phyloP scores from a whole-genome alignment of 345 rosid genomes.

The Eucalyptus albens region DNA sequence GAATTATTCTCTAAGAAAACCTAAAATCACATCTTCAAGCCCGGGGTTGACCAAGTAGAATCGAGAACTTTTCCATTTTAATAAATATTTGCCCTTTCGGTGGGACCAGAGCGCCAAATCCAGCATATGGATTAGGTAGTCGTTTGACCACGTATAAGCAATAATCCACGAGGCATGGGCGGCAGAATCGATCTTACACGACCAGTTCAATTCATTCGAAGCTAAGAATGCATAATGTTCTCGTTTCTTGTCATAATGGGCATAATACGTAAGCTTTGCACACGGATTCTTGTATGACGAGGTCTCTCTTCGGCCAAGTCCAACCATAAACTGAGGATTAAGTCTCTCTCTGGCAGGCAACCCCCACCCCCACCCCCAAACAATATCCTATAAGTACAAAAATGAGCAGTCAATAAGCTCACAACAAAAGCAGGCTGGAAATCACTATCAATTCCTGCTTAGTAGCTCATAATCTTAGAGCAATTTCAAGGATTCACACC shows the following conservation, averaged over 20 bases:
- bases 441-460: neutral
- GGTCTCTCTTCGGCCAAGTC: neutral
- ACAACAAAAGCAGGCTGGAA: neutral
- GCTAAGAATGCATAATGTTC: neutral
- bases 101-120: neutral
- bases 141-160: neutral
- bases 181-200: neutral
- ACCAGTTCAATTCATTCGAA: neutral
- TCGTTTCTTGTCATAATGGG: neutral
- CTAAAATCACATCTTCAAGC: neutral
- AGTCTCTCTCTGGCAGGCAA: neutral
- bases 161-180: neutral
- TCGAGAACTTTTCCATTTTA: neutral
- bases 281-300: neutral
- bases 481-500: neutral
- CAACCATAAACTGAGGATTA: neutral
- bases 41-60: neutral
- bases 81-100: neutral
- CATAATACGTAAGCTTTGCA: neutral
- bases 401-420: neutral
- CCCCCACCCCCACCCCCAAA: too few species aligned
- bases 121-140: neutral
- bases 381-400: neutral
- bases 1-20: neutral
- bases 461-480: neutral